Evolutionary conservation across 2,329 filamentous ascomycete species (phyloP).

Genomic region (Colletotrichum truncatum): DNA sequence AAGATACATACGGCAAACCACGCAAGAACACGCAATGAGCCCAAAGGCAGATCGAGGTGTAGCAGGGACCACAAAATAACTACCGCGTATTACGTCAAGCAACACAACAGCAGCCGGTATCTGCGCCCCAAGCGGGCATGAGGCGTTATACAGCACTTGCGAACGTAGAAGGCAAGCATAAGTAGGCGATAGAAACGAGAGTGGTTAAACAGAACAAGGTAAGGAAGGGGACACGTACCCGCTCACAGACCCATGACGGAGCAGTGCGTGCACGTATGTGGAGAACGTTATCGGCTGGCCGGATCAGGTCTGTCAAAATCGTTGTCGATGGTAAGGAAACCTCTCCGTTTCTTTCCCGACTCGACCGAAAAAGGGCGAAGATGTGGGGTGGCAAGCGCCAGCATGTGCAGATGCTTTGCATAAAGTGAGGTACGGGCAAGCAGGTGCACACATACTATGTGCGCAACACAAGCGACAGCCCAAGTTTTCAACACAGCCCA

Average conservation of each 20-base stretch:
- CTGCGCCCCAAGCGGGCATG: not conserved
- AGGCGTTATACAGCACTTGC: not conserved
- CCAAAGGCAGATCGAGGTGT: not conserved
- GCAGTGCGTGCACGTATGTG: not conserved
- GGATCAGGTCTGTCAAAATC: not conserved
- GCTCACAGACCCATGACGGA: not conserved
- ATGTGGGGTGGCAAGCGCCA: not conserved
- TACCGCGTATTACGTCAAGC: not conserved
- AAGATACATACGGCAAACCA: too few species aligned
- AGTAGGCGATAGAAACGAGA: not conserved
- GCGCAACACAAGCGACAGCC: not conserved
- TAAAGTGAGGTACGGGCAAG: not conserved
- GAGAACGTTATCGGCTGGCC: conserved; percentile 2
- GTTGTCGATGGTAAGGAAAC: not conserved
- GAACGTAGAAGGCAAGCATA: not conserved
- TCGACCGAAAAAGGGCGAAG: not conserved
- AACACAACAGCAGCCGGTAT: not conserved
- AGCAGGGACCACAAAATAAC: not conserved
- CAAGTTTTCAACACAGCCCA: not conserved
- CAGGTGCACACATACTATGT: not conserved
- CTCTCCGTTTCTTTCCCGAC: not conserved
- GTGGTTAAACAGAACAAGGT: not conserved
- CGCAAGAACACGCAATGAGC: too few species aligned
- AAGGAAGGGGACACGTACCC: not conserved
- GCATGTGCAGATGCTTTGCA: conserved; percentile 2